Evolutionary conservation across 768 basidiomycete genomes (phyloP).

Genomic region (Hygrocybe punicea): DNA sequence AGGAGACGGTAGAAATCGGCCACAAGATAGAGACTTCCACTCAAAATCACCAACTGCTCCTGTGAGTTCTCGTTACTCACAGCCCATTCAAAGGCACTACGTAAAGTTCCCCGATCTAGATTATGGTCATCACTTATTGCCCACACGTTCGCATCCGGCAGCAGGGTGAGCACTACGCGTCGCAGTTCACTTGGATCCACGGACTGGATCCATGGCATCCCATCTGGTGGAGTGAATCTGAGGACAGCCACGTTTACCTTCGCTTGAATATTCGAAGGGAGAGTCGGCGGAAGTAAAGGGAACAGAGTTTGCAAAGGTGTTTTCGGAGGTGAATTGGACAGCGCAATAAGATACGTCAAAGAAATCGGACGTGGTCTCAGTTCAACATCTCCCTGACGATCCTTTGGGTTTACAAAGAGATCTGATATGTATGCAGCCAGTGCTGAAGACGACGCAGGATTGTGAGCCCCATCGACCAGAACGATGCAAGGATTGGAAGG

Average conservation of each 20-base stretch:
- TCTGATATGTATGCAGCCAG: slow-evolving; percentile 63
- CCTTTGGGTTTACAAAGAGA: slow-evolving; percentile 18
- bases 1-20: slow-evolving; percentile 82
- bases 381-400: slow-evolving; percentile 2
- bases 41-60: slow-evolving; percentile 61
- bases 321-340: slow-evolving; percentile 88
- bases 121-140: slow-evolving; percentile 29
- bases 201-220: slow-evolving; percentile 91
- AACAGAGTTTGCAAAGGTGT: slow-evolving; percentile 65
- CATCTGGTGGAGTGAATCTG: slow-evolving; percentile 71
- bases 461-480: slow-evolving; percentile 93
- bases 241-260: slow-evolving; percentile 51
- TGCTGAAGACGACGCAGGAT: slow-evolving; percentile 67
- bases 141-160: slow-evolving; percentile 50
- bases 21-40: slow-evolving; percentile 92
- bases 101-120: slow-evolving; percentile 17
- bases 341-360: slow-evolving; percentile 70
- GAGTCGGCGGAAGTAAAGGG: slow-evolving; percentile 54
- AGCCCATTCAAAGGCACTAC: slow-evolving; percentile 45
- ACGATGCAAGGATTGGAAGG: slow-evolving; percentile 20
- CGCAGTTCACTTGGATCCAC: slow-evolving; percentile 52
- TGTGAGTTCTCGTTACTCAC: slow-evolving; percentile 43
- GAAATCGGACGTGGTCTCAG: slow-evolving; percentile 27
- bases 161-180: slow-evolving; percentile 41
- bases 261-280: slow-evolving; percentile 31